These are phyloP conservation scores for Ceratocystis smalleyi DNA, from an alignment of 2,329 filamentous ascomycete genomes.

Conservation along the genomic window DNA sequence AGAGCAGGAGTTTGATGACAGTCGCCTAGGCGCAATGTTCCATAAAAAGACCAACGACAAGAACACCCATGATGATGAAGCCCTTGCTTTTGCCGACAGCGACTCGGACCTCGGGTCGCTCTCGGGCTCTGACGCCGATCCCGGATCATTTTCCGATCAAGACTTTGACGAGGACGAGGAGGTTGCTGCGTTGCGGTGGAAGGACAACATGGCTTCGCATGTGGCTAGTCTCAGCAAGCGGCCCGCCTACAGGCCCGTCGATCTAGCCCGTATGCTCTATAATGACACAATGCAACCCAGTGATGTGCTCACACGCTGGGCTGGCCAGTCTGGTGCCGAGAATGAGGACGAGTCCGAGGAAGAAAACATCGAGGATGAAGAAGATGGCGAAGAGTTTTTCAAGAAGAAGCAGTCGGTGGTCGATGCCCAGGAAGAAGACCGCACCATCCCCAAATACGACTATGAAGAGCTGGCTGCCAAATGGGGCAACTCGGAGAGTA, in stretches of 20 bases:
- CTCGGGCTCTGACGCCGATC: slow-evolving; percentile 40
- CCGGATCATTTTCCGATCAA: slow-evolving; percentile 31
- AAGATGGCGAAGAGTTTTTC: slow-evolving; percentile 46
- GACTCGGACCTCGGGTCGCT: slow-evolving; percentile 91
- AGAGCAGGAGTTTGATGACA: slow-evolving; percentile 42
- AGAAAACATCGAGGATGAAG: slow-evolving; percentile 40
- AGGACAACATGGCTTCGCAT: slow-evolving; percentile 65
- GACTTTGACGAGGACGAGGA: slow-evolving; percentile 52
- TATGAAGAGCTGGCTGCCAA: slow-evolving; percentile 69
- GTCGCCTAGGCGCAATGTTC: slow-evolving; percentile 47
- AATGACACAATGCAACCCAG: slow-evolving; percentile 60
- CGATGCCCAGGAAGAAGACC: slow-evolving; percentile 63
- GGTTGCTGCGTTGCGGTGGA: slow-evolving; percentile 66
- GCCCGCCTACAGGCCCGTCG: slow-evolving; percentile 59
- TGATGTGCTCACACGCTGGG: slow-evolving; percentile 68
- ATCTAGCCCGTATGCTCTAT: slow-evolving; percentile 80
- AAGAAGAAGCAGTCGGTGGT: slow-evolving; percentile 47
- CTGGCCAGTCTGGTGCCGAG: slow-evolving; percentile 40
- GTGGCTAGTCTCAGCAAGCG: slow-evolving; percentile 57
- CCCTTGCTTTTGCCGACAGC: slow-evolving; percentile 84
- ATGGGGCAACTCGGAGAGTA: slow-evolving; percentile 65
- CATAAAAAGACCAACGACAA: slow-evolving; percentile 33
- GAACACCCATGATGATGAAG: slow-evolving; percentile 38
- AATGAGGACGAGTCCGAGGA: slow-evolving; percentile 35
- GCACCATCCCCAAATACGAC: slow-evolving; percentile 62